Percentiles rank a stretch among this genome's conserved stretches.
These are phyloP conservation scores for Ocimum tenuiflorum DNA, from an alignment of 257 asterid genomes.

Conservation along the genomic window DNA sequence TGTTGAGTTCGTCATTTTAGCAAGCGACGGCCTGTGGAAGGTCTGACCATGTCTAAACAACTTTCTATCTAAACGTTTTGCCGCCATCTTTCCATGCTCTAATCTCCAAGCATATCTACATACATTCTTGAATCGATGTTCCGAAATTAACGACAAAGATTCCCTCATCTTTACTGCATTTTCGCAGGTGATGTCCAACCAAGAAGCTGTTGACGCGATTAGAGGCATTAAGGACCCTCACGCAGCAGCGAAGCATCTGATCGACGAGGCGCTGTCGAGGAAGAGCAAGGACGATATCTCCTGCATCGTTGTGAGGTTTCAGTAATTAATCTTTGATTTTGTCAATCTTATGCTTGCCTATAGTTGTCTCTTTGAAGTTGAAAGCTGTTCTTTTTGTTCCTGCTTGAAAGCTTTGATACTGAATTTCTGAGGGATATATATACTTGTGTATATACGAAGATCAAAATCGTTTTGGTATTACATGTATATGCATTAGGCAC, in stretches of 20 bases:
- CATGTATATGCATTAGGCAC: too few relatives aligned
- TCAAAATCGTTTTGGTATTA: neutral
- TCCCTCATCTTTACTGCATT: neutral
- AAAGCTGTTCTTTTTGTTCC: neutral
- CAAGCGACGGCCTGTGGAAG: conserved; percentile 95
- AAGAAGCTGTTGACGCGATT: conserved; percentile 72
- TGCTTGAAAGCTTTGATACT: neutral
- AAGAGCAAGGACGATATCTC: conserved; percentile 90
- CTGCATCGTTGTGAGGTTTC: conserved; percentile 79
- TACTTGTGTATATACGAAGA: conserved; percentile 3
- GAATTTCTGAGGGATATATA: neutral
- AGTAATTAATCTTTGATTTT: conserved; percentile 13
- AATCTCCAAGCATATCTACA: neutral
- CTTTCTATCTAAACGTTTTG: neutral
- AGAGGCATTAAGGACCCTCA: conserved; percentile 54
- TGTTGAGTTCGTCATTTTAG: conserved; percentile 60
- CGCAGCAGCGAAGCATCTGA: conserved; percentile 68
- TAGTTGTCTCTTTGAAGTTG: neutral
- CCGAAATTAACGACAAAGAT: neutral
- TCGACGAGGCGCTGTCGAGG: conserved; percentile 51
- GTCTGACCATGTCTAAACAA: conserved; percentile 21
- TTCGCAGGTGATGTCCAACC: conserved; percentile 72
- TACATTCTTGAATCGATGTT: neutral
- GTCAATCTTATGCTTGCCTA: conserved; percentile 2
- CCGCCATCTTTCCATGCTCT: neutral